These are phyloP conservation scores for Phylloboletellus chloephorus DNA, from an alignment of 1,284 basidiomycete genomes.

Conservation along the genomic window DNA sequence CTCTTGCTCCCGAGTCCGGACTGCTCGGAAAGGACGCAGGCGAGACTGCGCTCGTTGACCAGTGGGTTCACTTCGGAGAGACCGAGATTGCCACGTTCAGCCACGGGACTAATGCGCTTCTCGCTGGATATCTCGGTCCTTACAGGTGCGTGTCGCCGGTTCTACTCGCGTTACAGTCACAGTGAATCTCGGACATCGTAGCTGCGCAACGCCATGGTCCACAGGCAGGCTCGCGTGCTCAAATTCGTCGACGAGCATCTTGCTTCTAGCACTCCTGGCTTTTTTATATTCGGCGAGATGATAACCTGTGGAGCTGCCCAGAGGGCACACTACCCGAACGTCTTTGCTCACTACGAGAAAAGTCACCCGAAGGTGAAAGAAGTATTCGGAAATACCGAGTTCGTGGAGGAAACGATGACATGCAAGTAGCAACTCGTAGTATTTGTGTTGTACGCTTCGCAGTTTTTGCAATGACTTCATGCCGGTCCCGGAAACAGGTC, in stretches of 20 bases:
- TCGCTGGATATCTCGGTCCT: conserved; percentile 20
- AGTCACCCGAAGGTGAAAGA: conserved; percentile 44
- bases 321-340: conserved; percentile 46
- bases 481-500: too few relatives aligned
- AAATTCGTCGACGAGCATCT: conserved; percentile 47
- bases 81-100: conserved; percentile 37
- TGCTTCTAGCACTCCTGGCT: conserved; percentile 39
- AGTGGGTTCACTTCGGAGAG: conserved; percentile 52
- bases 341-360: conserved; percentile 46
- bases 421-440: too few relatives aligned
- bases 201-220: conserved; percentile 22
- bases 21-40: conserved; percentile 44
- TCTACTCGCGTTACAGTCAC: background rate
- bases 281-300: conserved; percentile 55
- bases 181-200: conserved; percentile 13
- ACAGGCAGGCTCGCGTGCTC: conserved; percentile 30
- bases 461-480: too few relatives aligned
- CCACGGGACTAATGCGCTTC: conserved; percentile 17
- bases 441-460: too few relatives aligned
- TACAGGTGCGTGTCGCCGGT: conserved; percentile 20
- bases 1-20: conserved; percentile 46
- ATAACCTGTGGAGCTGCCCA: conserved; percentile 38
- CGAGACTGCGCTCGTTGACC: conserved; percentile 48
- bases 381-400: conserved; percentile 35
- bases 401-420: conserved; percentile 17